Conservation (phyloP, 2,329 filamentous ascomycete species). For the Westerdykella ornata region DNA sequence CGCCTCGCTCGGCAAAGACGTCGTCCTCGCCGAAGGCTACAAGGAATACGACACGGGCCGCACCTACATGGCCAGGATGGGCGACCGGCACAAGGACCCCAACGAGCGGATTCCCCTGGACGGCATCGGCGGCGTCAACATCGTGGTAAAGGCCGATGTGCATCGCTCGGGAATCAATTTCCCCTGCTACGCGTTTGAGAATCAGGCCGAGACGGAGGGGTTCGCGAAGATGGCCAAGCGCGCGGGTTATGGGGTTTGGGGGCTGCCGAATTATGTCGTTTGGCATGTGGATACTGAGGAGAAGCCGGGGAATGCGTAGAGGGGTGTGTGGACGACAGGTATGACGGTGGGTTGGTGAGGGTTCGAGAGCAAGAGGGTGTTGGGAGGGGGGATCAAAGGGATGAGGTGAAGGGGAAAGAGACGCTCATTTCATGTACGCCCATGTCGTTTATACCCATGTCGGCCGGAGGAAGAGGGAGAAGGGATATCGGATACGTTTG, state of each 20-base stretch:
- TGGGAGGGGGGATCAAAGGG: too few relatives aligned
- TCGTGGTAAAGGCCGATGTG: conserved; percentile 95
- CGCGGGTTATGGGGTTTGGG: conserved; percentile 86
- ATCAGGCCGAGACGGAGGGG: conserved; percentile 97
- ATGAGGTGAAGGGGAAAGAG: too few relatives aligned
- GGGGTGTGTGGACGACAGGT: not conserved
- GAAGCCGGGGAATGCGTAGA: conserved; percentile 68
- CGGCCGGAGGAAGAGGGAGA: too few relatives aligned
- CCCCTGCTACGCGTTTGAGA: conserved; percentile 92
- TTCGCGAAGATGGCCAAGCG: conserved; percentile 98
- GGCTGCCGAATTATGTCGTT: conserved; percentile 93
- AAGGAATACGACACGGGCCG: conserved; percentile 88
- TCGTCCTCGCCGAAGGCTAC: conserved; percentile 88
- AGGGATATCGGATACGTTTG: too few relatives aligned
- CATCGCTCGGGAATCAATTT: conserved; percentile 98
- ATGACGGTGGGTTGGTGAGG: too few relatives aligned
- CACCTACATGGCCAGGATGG: conserved; percentile 82
- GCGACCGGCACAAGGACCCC: conserved; percentile 86
- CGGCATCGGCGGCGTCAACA: conserved; percentile 94
- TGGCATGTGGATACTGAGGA: conserved; percentile 98
- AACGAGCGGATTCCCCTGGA: conserved; percentile 89
- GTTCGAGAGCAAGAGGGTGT: too few relatives aligned
- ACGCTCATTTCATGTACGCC: too few relatives aligned
- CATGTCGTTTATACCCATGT: too few relatives aligned
- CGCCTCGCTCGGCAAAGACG: conserved; percentile 66